These are phyloP conservation scores for Fibroporia radiculosa DNA, from an alignment of 768 basidiomycete genomes.

Conservation along the genomic window DNA sequence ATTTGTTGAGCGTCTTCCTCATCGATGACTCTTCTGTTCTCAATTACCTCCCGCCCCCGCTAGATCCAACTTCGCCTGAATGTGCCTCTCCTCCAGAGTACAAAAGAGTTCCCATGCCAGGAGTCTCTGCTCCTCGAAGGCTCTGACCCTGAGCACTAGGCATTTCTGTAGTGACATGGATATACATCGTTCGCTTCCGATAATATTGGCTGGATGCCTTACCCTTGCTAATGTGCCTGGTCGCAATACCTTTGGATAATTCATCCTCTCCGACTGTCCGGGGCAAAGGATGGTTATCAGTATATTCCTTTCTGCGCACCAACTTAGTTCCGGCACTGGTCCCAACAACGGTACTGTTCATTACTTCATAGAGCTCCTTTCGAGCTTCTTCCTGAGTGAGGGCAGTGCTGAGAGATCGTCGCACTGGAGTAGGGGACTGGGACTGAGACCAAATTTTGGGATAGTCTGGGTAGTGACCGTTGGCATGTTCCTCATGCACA, in stretches of 20 bases:
- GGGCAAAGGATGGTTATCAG: background rate
- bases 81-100: background rate
- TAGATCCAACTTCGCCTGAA: background rate
- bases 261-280: background rate
- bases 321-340: background rate
- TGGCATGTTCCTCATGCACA: too few relatives aligned
- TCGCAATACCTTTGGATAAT: background rate
- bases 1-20: too few relatives aligned
- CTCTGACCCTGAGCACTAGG: background rate
- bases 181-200: too few relatives aligned
- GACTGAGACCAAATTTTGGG: too few relatives aligned
- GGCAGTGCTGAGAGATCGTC: background rate
- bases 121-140: background rate
- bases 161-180: background rate
- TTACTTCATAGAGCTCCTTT: background rate
- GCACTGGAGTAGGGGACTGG: background rate
- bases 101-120: background rate
- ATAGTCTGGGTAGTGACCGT: background rate
- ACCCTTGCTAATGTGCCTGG: too few relatives aligned
- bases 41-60: constrained; percentile 1
- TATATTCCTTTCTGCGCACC: background rate
- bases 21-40: constrained; percentile 4
- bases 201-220: too few relatives aligned
- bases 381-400: background rate
- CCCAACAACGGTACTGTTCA: background rate